A percentile compares a stretch with the other conserved stretches of the same genome.
Conservation (phyloP, 2,329 filamentous ascomycete species). For the Alternaria infectoria region DNA sequence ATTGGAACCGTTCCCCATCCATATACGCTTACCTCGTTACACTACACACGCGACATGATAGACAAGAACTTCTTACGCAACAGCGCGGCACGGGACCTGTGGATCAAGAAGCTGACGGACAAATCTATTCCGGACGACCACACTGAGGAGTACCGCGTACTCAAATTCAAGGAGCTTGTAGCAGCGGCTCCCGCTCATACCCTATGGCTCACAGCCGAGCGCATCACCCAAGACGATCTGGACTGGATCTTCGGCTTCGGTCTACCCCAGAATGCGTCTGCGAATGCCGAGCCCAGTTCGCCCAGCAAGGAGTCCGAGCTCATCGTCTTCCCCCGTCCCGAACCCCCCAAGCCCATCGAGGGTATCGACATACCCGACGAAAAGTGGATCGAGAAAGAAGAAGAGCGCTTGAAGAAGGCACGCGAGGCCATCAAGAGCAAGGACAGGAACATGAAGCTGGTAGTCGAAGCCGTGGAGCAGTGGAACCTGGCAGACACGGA, state of each 20-base stretch:
- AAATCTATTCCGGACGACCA: conserved; percentile 70
- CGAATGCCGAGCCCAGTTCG: conserved; percentile 62
- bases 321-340: conserved; percentile 51
- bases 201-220: conserved; percentile 82
- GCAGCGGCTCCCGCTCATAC: conserved; percentile 69
- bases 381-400: conserved; percentile 63
- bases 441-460: conserved; percentile 33
- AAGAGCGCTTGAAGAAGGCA: conserved; percentile 61
- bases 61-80: conserved; percentile 56
- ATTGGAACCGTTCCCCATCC: conserved; percentile 91
- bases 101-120: conserved; percentile 75
- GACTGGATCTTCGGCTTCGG: conserved; percentile 91
- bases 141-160: conserved; percentile 68
- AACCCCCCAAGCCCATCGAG: conserved; percentile 55
- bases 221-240: conserved; percentile 68
- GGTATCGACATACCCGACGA: conserved; percentile 58
- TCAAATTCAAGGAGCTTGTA: conserved; percentile 81
- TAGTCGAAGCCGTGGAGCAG: conserved; percentile 54
- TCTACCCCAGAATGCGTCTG: conserved; percentile 66
- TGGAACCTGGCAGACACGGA: conserved; percentile 74
- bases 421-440: conserved; percentile 49
- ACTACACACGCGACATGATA: conserved; percentile 59
- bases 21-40: conserved; percentile 77
- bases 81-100: conserved; percentile 75
- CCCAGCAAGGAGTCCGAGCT: conserved; percentile 66